Percentiles rank a stretch among this genome's conserved stretches.
Conservation (phyloP, 306 rosid species). For the Lathyrus oleraceus region DNA sequence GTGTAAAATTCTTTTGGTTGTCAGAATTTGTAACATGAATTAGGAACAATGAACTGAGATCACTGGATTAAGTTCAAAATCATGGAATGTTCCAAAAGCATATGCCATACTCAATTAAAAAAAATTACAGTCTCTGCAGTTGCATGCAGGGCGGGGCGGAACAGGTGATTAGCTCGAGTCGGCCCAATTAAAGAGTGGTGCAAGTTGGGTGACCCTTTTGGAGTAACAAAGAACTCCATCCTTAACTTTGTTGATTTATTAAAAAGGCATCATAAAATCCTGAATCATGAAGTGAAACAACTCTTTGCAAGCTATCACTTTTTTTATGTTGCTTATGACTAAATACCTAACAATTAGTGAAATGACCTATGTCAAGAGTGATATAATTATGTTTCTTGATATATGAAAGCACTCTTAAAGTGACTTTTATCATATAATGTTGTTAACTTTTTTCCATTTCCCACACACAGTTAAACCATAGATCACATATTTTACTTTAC, state of each 20-base stretch:
- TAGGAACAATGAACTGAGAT: background rate
- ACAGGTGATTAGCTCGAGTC: too few species aligned
- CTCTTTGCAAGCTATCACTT: conserved; percentile 18
- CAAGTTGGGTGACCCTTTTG: background rate
- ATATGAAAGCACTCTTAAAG: conserved; percentile 20
- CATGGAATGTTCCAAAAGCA: conserved; percentile 22
- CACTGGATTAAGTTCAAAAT: background rate
- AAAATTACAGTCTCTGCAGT: too few species aligned
- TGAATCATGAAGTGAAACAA: conserved; percentile 21
- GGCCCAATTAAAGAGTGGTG: too few species aligned
- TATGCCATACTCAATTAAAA: background rate
- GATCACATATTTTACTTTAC: conserved; percentile 1
- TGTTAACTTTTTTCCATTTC: conserved; percentile 7
- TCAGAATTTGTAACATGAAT: conserved; percentile 18
- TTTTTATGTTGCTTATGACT: conserved; percentile 27
- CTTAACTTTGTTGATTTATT: conserved; percentile 36
- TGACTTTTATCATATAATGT: conserved; percentile 17
- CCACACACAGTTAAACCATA: conserved; percentile 5
- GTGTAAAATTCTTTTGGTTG: conserved; percentile 2
- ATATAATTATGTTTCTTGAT: conserved; percentile 24
- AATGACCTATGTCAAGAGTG: conserved; percentile 32
- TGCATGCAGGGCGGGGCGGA: too few species aligned
- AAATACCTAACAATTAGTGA: conserved; percentile 38
- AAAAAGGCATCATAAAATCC: conserved; percentile 29
- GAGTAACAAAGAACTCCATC: background rate